phyloP scores from a whole-genome alignment of 768 basidiomycete genomes.

The Rhodocollybia butyracea region DNA sequence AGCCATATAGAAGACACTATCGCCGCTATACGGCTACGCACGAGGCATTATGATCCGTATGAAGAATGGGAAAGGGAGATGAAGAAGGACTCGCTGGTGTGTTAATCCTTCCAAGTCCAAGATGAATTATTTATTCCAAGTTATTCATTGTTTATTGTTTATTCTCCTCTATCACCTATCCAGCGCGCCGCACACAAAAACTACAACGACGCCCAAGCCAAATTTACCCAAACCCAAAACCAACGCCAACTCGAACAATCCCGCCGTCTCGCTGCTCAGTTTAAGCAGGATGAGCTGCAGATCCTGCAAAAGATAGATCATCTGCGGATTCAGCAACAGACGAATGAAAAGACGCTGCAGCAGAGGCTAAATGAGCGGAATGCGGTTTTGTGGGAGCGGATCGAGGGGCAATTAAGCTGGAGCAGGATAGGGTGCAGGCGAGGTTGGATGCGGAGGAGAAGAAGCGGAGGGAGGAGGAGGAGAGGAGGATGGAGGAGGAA shows the following conservation, averaged over 20 bases:
- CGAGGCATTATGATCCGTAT: slow-evolving; percentile 52
- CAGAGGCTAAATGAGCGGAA: slow-evolving; percentile 7
- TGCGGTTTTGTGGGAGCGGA: slow-evolving; percentile 4
- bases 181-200: slow-evolving; percentile 46
- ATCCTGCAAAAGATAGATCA: slow-evolving; percentile 42
- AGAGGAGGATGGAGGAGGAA: slow-evolving; percentile 52
- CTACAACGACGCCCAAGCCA: slow-evolving; percentile 27
- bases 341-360: slow-evolving; percentile 2
- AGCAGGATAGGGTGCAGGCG: slow-evolving; percentile 33
- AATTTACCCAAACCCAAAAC: slow-evolving; percentile 43
- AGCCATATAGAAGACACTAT: slow-evolving; percentile 46
- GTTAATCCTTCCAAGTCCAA: too few species aligned
- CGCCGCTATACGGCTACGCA: slow-evolving; percentile 48
- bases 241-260: slow-evolving; percentile 31
- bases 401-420: slow-evolving; percentile 14
- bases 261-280: slow-evolving; percentile 32
- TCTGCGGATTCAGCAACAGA: slow-evolving; percentile 5
- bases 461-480: slow-evolving; percentile 48
- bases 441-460: slow-evolving; percentile 43
- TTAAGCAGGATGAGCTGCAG: slow-evolving; percentile 50
- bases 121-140: too few species aligned
- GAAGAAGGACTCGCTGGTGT: slow-evolving; percentile 48
- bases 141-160: too few species aligned
- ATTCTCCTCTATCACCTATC: too few species aligned
- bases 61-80: slow-evolving; percentile 56